Evolutionary conservation across 1,284 basidiomycete genomes (phyloP).

Genomic region (Tetrapyrgos nigripes): DNA sequence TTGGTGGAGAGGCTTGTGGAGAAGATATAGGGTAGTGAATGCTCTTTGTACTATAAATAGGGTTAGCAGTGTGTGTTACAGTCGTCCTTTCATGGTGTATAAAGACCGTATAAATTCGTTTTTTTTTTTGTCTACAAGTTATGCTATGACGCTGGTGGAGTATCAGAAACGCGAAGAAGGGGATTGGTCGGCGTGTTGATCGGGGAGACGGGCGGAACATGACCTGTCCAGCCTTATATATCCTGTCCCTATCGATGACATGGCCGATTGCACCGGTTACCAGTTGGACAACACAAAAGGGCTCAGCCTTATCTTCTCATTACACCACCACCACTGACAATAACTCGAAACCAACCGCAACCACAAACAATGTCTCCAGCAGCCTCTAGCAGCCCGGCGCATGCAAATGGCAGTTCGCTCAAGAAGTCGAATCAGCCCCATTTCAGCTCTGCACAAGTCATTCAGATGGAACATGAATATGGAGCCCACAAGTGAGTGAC

Average conservation of each 20-base stretch:
- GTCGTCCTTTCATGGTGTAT: no score
- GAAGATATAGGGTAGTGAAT: not conserved
- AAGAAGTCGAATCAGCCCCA: slow-evolving; percentile 12
- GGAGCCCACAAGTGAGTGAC: slow-evolving; percentile 87
- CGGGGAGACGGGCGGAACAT: not conserved
- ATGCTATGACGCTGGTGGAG: no score
- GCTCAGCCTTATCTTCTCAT: not conserved
- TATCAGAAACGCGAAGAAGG: no score
- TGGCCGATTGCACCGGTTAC: not conserved
- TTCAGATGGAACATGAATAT: slow-evolving; percentile 83
- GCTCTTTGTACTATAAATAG: no score
- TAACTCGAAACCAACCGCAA: not conserved
- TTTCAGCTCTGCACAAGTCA: slow-evolving; percentile 70
- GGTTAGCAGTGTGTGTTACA: no score
- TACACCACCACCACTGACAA: not conserved
- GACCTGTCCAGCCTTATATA: no score
- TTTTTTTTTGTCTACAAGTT: no score
- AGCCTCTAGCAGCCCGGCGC: not conserved
- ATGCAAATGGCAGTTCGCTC: not conserved
- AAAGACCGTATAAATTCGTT: no score
- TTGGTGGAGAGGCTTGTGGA: not conserved
- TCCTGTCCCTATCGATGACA: not conserved
- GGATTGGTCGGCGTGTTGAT: not conserved
- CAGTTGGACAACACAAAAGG: not conserved
- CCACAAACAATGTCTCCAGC: not conserved